Evolutionary conservation across 2,329 filamentous ascomycete genomes (phyloP), one percentile per base, ranked within the genome.

Genomic region (Helotiales sp.): DNA sequence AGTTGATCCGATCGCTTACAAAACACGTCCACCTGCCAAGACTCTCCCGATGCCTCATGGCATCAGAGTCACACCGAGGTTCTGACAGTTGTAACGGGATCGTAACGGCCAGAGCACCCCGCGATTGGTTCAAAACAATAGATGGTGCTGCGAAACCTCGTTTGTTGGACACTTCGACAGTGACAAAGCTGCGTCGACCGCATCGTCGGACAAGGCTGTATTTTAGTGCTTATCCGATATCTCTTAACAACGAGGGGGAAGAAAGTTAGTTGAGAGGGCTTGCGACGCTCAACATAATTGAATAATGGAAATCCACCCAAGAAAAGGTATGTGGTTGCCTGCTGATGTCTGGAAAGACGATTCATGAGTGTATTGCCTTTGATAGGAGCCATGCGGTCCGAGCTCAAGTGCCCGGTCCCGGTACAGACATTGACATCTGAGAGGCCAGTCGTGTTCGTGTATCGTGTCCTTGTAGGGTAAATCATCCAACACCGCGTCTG

Each of bases 151-250:
- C n/a, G n/a, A n/a, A n/a, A n/a, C n/a, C n/a, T n/a, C n/a, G n/a
- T n/a, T n/a, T n/a, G n/a, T n/a, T n/a, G n/a, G n/a, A n/a, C n/a
- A n/a, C n/a, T n/a, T n/a, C n/a, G 22, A 44, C 40, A 6, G 7
- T 44, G 40, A 48, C 46, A 48, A 48, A 27, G 46, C 46, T 48
- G 27, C 27, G 33, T 33, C 36, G 8, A 34, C 27, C n/a, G 30
- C 48, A 31, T 36, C 25, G 15, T 12, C 49, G 19, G 34, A 42
- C 50, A 34, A 52, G 50, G 50, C 50, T 52, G 50, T 25, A 22
- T 19, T 7, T 48, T 31, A 31, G 46, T 48, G 46, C 46, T 48
- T 48, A 48, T 44, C 19, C 15, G 5, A n/a, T 8, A 36, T 12
- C n/a, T n/a, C n/a, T n/a, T n/a, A n/a, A n/a, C n/a, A n/a, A n/a